Percentiles rank a stretch among this genome's conserved stretches.
phyloP scores from a whole-genome alignment of 768 basidiomycete genomes.

The Amanita exitialis region DNA sequence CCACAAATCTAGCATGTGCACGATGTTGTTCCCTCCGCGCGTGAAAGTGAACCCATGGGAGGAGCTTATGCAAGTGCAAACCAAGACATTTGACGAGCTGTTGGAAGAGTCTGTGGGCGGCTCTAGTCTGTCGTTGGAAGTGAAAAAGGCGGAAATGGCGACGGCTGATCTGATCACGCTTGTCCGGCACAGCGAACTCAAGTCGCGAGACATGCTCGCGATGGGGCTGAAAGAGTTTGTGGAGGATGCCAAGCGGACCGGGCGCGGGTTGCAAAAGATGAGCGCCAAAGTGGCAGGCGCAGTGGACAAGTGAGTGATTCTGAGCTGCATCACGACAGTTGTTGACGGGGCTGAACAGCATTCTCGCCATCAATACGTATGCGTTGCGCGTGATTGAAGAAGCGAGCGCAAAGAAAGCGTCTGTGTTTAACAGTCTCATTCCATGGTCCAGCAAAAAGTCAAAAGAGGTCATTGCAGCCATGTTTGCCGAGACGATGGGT shows the following conservation, averaged over 20 bases:
- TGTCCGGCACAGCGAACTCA: slow-evolving; percentile 53
- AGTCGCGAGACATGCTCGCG: slow-evolving; percentile 47
- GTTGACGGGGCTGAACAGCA: slow-evolving; percentile 25
- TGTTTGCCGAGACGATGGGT: slow-evolving; percentile 57
- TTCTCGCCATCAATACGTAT: slow-evolving; percentile 67
- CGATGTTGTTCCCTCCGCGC: slow-evolving; percentile 4
- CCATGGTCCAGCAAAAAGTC: slow-evolving; percentile 25
- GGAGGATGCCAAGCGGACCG: slow-evolving; percentile 48
- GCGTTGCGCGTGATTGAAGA: slow-evolving; percentile 49
- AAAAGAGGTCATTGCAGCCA: slow-evolving; percentile 36
- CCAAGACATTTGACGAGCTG: slow-evolving; percentile 51
- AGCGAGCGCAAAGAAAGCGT: slow-evolving; percentile 25
- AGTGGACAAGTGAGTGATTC: slow-evolving; percentile 53
- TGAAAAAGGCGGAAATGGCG: slow-evolving; percentile 74
- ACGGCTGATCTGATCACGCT: slow-evolving; percentile 56
- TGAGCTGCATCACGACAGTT: not conserved
- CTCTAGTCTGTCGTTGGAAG: slow-evolving; percentile 50
- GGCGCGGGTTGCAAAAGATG: slow-evolving; percentile 50
- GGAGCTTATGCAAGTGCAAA: slow-evolving; percentile 47
- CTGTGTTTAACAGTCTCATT: slow-evolving; percentile 24
- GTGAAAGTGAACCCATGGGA: slow-evolving; percentile 29
- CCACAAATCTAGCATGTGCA: slow-evolving; percentile 37
- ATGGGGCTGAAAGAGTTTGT: slow-evolving; percentile 44
- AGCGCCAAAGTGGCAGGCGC: slow-evolving; percentile 62
- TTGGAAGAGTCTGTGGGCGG: slow-evolving; percentile 49